Evolutionary conservation across 148 eudicot species (phyloP).

Genomic region (Agrostemma githago): DNA sequence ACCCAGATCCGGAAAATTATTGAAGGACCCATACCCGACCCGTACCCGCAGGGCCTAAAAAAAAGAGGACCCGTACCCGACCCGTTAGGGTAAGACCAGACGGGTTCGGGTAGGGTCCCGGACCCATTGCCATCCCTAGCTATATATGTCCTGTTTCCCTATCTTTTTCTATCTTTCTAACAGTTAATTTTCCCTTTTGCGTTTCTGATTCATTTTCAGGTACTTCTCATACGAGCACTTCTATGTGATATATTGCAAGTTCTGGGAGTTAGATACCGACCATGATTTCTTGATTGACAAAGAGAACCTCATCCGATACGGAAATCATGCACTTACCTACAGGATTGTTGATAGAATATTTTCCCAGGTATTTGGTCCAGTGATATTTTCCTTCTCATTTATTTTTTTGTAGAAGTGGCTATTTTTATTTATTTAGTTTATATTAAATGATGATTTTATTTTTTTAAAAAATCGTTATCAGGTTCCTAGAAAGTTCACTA

Average conservation of each 20-base stretch:
- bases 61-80: too few species aligned
- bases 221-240: constrained; percentile 98
- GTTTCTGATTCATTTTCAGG: constrained; percentile 33
- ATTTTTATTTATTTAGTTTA: neutral
- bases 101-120: too few species aligned
- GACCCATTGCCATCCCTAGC: too few species aligned
- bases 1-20: too few species aligned
- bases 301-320: constrained; percentile 92
- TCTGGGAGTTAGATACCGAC: constrained; percentile 97
- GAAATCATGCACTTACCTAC: constrained; percentile 96
- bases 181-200: neutral
- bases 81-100: too few species aligned
- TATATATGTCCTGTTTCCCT: neutral
- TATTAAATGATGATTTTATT: neutral
- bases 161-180: neutral
- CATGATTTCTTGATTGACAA: constrained; percentile 94
- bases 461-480: constrained; percentile 22
- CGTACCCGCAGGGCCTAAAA: too few species aligned
- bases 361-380: constrained; percentile 61
- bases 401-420: neutral
- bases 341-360: constrained; percentile 90
- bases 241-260: constrained; percentile 94
- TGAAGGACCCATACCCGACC: too few species aligned
- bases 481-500: constrained; percentile 86
- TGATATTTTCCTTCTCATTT: neutral